Conservation (phyloP, 1,139 yeast genomes). For the Yamadazyma aaseri region DNA sequence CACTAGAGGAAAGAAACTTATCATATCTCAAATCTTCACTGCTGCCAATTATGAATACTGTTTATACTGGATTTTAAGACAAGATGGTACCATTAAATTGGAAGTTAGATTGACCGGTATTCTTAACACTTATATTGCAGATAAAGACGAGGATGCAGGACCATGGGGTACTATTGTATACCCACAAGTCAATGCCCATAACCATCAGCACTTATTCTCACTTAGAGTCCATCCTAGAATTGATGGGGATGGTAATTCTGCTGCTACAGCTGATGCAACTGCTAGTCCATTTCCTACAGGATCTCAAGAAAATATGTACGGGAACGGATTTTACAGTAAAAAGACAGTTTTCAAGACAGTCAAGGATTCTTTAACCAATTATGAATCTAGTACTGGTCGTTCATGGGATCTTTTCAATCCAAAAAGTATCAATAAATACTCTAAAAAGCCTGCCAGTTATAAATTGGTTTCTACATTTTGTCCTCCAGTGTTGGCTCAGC, state of each 20-base stretch:
- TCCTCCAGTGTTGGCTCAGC: constrained; percentile 70
- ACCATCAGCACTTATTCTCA: constrained; percentile 83
- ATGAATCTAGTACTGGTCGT: constrained; percentile 61
- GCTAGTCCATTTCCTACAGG: constrained; percentile 62
- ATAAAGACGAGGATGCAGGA: constrained; percentile 61
- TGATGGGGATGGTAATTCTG: constrained; percentile 77
- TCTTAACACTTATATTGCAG: constrained; percentile 65
- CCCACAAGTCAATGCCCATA: constrained; percentile 80
- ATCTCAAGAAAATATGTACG: constrained; percentile 65
- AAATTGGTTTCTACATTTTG: constrained; percentile 78
- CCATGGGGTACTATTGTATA: constrained; percentile 82
- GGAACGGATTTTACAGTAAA: constrained; percentile 68
- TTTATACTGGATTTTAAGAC: constrained; percentile 78
- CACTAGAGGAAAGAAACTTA: constrained; percentile 71
- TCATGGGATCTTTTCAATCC: constrained; percentile 83
- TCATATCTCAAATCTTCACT: constrained; percentile 76
- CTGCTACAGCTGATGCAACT: constrained; percentile 65
- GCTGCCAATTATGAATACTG: constrained; percentile 87
- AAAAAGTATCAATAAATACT: constrained; percentile 59
- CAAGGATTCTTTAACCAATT: constrained; percentile 63
- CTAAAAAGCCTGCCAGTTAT: constrained; percentile 73
- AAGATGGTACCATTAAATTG: constrained; percentile 78
- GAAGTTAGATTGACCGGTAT: constrained; percentile 82
- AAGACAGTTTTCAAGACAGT: constrained; percentile 67
- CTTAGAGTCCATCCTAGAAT: constrained; percentile 76